Evolutionary conservation across 306 rosid species (phyloP), one percentile per base, ranked within the genome.

Genomic region (Castanospermum australe): DNA sequence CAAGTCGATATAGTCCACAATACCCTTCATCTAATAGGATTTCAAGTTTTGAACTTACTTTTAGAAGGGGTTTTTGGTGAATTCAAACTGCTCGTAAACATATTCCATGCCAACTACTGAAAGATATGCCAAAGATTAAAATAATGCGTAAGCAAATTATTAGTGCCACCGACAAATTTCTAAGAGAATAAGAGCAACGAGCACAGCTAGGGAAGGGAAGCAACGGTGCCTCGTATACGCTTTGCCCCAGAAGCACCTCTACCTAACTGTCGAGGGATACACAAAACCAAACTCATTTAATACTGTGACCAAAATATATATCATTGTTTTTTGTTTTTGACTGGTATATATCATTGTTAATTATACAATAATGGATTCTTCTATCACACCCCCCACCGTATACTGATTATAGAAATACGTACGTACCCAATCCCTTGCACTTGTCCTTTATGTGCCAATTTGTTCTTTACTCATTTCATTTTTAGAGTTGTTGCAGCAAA

Each of bases 81-180:
- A 25, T 44, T 39, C 36, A 24, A 44, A 24, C 2, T 18, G 33
- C 32, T 44, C 7, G 9, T 25, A 55, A 6, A 67, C 36, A 50
- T 67, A 73, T 57, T 79, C 72, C 33, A 22, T 56, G 76, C 76
- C 86, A 78, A 44, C 83, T 5, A 63, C 77, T 67, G 14, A 69
- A 63, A 74, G 71, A 82, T 54, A 71, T 35, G 70, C 64, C 57
- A 28, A 25, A 62, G 38, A 28, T 17, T 54, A 71, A 63, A 77
- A 77, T 77, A 78, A 65, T 71, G n/a, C 25, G 48, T 45, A 22
- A 22, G 20, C 3, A 67, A 67, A 83, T 78, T 71, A 59, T 80
- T 84, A 76, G 57, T 39, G 62, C 21, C 89, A 82, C 89, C 89
- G 89, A 85, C 86, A 85, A 30, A 14, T 57, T 82, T 81, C 21